phyloP scores from a whole-genome alignment of 208 protist species.

The Acanthamoeba sp. region DNA sequence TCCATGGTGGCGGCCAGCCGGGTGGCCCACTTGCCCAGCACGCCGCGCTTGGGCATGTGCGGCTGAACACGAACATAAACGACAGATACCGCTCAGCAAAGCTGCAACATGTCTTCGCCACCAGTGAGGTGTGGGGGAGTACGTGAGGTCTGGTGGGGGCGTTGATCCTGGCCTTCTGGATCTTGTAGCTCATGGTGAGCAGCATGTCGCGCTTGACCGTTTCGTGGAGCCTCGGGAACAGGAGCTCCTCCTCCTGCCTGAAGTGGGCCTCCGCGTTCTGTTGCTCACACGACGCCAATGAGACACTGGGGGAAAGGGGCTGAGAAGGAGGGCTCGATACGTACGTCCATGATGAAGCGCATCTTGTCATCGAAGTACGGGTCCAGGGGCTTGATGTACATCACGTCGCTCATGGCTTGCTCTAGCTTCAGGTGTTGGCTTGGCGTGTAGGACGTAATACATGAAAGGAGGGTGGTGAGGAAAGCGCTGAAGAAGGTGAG shows the following conservation, averaged over 20 bases:
- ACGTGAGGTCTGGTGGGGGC: slow-evolving; percentile 66
- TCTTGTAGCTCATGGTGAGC: slow-evolving; percentile 28
- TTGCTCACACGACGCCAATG: no score
- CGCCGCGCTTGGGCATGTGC: slow-evolving; percentile 36
- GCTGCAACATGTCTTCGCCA: background rate
- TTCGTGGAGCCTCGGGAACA: background rate
- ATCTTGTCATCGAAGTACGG: slow-evolving; percentile 67
- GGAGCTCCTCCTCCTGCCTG: slow-evolving; percentile 1
- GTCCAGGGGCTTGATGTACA: slow-evolving; percentile 64
- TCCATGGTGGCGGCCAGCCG: slow-evolving; percentile 57
- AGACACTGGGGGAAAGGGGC: no score
- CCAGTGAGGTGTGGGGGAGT: background rate
- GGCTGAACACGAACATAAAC: background rate
- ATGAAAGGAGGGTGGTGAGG: background rate
- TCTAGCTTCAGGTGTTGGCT: slow-evolving; percentile 5
- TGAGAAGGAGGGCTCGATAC: no score
- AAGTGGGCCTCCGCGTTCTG: slow-evolving; percentile 39
- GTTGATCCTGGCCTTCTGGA: slow-evolving; percentile 3
- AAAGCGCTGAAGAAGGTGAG: background rate
- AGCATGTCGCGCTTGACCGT: background rate
- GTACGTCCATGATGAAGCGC: slow-evolving; percentile 32
- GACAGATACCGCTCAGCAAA: background rate
- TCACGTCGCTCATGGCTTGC: background rate
- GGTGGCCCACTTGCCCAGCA: slow-evolving; percentile 66
- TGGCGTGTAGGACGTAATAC: no score